These are phyloP conservation scores for Trichothecium sympodiale DNA, from an alignment of 2,329 filamentous ascomycete genomes.

Conservation along the genomic window DNA sequence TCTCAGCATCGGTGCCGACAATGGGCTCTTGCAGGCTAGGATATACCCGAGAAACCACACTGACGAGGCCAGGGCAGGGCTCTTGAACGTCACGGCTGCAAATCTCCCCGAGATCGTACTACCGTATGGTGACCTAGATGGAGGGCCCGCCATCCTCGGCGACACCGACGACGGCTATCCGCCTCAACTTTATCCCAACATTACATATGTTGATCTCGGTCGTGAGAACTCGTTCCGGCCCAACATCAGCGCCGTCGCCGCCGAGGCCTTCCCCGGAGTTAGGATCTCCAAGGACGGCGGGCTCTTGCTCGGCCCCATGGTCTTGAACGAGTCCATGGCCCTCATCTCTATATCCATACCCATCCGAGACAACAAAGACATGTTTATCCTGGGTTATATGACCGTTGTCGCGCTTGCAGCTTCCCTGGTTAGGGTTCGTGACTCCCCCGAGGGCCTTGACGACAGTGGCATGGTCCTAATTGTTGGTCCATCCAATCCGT, in stretches of 20 bases:
- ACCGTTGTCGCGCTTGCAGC: slow-evolving; percentile 64
- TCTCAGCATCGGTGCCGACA: slow-evolving; percentile 47
- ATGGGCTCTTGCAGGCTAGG: slow-evolving; percentile 56
- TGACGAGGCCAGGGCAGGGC: slow-evolving; percentile 34
- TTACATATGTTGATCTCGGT: slow-evolving; percentile 49
- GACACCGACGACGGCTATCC: slow-evolving; percentile 58
- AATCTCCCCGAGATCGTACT: slow-evolving; percentile 42
- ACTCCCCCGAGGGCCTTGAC: slow-evolving; percentile 59
- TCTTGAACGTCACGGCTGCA: slow-evolving; percentile 53
- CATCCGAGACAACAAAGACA: slow-evolving; percentile 50
- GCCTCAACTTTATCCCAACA: slow-evolving; percentile 62
- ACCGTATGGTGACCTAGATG: slow-evolving; percentile 47
- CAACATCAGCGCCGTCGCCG: slow-evolving; percentile 29
- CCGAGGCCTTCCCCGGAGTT: slow-evolving; percentile 38
- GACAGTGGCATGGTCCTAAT: slow-evolving; percentile 59
- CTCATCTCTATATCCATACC: slow-evolving; percentile 74
- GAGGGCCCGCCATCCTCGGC: slow-evolving; percentile 47
- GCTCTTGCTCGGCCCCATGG: slow-evolving; percentile 66
- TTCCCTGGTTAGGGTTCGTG: slow-evolving; percentile 50
- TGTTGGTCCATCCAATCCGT: slow-evolving; percentile 53
- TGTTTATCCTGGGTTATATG: slow-evolving; percentile 69
- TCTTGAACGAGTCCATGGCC: slow-evolving; percentile 61
- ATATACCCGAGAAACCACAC: slow-evolving; percentile 61
- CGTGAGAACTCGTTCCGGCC: slow-evolving; percentile 27
- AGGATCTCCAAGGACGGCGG: slow-evolving; percentile 39